These are phyloP conservation scores for Sarcomyxa edulis DNA, from an alignment of 768 basidiomycete genomes.

Conservation along the genomic window DNA sequence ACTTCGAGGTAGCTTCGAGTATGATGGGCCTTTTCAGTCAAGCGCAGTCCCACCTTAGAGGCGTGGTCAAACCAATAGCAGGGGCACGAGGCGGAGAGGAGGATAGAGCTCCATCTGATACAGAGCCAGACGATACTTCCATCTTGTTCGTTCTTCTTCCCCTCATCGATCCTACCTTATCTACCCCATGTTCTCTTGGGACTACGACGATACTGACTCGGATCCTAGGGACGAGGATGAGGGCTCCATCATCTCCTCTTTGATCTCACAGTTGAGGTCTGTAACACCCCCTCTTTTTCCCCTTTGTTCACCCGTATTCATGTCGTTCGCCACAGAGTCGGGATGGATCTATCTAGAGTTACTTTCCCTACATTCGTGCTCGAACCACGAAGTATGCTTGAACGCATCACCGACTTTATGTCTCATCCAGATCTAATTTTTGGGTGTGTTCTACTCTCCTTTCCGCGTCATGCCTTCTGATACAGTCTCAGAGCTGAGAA, in stretches of 20 bases:
- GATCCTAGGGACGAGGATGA: slow-evolving; percentile 82
- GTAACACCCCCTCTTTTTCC: slow-evolving; percentile 13
- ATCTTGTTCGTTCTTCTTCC: slow-evolving; percentile 61
- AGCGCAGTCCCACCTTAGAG: slow-evolving; percentile 55
- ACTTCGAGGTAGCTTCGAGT: too few relatives aligned
- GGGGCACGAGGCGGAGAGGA: slow-evolving; percentile 62
- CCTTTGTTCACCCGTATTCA: not conserved
- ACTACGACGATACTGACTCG: slow-evolving; percentile 26
- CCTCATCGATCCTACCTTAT: slow-evolving; percentile 17
- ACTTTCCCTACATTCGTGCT: slow-evolving; percentile 94
- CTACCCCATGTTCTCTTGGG: slow-evolving; percentile 8
- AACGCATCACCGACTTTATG: slow-evolving; percentile 99
- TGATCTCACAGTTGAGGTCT: slow-evolving; percentile 87
- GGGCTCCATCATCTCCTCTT: slow-evolving; percentile 80
- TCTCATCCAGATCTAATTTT: slow-evolving; percentile 97
- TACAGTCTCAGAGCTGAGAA: slow-evolving; percentile 58
- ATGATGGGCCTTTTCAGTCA: slow-evolving; percentile 83
- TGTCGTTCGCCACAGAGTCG: slow-evolving; percentile 50
- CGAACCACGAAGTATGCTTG: slow-evolving; percentile 95
- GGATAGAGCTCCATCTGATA: slow-evolving; percentile 73
- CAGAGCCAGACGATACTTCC: slow-evolving; percentile 85
- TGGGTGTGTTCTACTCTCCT: slow-evolving; percentile 50
- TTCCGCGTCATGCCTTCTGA: slow-evolving; percentile 6
- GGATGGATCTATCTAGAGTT: slow-evolving; percentile 95
- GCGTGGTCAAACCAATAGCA: slow-evolving; percentile 8